Conservation (phyloP, 805 yeast species). For the Saturnispora quitensis region DNA sequence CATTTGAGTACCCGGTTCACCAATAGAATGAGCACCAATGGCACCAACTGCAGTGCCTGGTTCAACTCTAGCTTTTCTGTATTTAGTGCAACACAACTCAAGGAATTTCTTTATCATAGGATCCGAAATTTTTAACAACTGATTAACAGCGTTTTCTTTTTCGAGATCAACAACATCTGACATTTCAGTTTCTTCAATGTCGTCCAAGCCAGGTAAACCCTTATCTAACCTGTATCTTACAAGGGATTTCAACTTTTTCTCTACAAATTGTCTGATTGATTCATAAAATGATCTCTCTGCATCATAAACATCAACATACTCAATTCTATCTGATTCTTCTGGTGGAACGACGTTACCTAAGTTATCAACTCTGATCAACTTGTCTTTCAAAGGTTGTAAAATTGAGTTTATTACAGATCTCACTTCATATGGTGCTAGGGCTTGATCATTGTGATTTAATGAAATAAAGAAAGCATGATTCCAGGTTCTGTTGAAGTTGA, state of each 20-base stretch:
- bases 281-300: conserved; percentile 80
- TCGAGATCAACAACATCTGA: conserved; percentile 12
- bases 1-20: conserved; percentile 99
- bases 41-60: conserved; percentile 99
- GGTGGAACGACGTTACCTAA: conserved; percentile 44
- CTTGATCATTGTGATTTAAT: conserved; percentile 41
- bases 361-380: conserved; percentile 61
- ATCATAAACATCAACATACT: conserved; percentile 72
- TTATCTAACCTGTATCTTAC: conserved; percentile 48
- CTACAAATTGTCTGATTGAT: conserved; percentile 60
- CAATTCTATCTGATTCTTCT: conserved; percentile 42
- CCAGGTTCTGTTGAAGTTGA: conserved; percentile 91
- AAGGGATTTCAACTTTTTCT: conserved; percentile 45
- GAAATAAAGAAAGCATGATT: conserved; percentile 78
- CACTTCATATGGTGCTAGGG: conserved; percentile 66
- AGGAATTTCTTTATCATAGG: conserved; percentile 56
- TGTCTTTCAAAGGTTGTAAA: conserved; percentile 51
- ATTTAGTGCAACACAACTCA: conserved; percentile 69
- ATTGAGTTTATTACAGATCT: conserved; percentile 43
- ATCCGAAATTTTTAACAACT: conserved; percentile 58
- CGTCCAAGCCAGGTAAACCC: conserved; percentile 32
- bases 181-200: conserved; percentile 31
- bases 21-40: conserved; percentile 97
- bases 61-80: conserved; percentile 84
- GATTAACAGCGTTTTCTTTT: conserved; percentile 44